phyloP scores from a whole-genome alignment of 202 grass and related monocot genomes.

The Alloteropsis angusta region DNA sequence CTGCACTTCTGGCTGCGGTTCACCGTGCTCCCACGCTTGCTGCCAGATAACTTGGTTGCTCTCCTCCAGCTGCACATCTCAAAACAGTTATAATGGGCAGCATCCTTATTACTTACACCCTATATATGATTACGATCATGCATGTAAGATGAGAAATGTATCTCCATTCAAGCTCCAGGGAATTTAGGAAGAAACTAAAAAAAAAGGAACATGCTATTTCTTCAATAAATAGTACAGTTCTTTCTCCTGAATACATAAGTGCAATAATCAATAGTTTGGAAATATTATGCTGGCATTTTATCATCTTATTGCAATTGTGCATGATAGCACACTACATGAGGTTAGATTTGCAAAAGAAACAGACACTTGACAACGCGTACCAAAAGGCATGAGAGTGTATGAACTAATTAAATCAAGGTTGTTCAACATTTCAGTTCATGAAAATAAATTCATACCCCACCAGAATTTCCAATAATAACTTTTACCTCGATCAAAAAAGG shows the following conservation, averaged over 20 bases:
- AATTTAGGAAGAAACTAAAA: background rate
- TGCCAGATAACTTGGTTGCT: conserved; percentile 46
- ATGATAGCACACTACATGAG: background rate
- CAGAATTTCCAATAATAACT: background rate
- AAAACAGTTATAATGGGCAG: conserved; percentile 6
- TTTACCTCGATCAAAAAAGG: background rate
- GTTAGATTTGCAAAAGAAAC: background rate
- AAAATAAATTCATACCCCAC: background rate
- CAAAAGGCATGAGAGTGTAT: background rate
- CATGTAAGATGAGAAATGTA: background rate
- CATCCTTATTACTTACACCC: background rate
- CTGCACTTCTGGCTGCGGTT: conserved; percentile 39
- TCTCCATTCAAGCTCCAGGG: background rate
- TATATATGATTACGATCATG: background rate
- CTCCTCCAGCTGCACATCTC: conserved; percentile 62
- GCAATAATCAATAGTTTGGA: too few species aligned
- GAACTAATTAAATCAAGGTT: background rate
- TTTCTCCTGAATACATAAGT: too few species aligned
- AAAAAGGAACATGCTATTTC: background rate
- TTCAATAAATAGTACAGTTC: too few species aligned
- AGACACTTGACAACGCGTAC: background rate
- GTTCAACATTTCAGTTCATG: background rate
- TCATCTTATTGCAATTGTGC: background rate
- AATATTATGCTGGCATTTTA: background rate
- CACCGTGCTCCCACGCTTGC: conserved; percentile 51